Base-by-base conservation (phyloP, 1,284 basidiomycete species). In the Fomitopsis palustris region DNA sequence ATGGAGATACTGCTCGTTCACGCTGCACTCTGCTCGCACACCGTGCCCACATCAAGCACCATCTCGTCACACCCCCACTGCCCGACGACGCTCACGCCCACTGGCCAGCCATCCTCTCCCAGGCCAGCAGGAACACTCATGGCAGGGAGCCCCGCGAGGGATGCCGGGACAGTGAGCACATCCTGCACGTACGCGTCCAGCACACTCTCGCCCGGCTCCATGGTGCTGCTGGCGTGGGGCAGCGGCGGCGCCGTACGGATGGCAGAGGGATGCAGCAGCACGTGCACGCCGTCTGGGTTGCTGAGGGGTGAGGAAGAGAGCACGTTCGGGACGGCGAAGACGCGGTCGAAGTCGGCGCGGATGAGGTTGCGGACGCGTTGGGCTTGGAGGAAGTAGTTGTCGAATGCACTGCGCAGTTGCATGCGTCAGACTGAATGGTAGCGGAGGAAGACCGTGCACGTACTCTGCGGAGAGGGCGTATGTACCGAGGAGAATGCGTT, bases 381-480 rank as follows among this genome's bases (percentile, higher is more conserved):
- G 0, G 97, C 95, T 75, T 96, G 92, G 3, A 98, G 81, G 71
- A 95, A 98, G 72, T 96, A 98, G 70, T 97, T 98, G 75, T 98
- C 92, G 71, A 96, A 97, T 16, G 94, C 95, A 63, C 93, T 96
- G 69, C 2, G 4, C 38, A 21, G 1, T 4, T 51, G 37, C 39
- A 12, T 19, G 35, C 23, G 27, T 54, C 25, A 29, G 39, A 60
- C 52, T 60, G 45, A 56, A 25, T 21, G 21, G 47, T 42, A 23
- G 12, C 23, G 0, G 27, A 16, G 38, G 38, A 12, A 23, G 23
- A 35, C 41, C 33, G 21, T 21, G 9, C 3, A 66, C 91, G 70
- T 67, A 96, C 95, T 94, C 93, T 17, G 95, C 94, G 0, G 91
- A 91, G 19, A 99, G 77, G 1, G 95, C 93, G 70, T 96, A 95